Conservation (phyloP, 2,329 filamentous ascomycete genomes). For the Epichloe scottii region DNA sequence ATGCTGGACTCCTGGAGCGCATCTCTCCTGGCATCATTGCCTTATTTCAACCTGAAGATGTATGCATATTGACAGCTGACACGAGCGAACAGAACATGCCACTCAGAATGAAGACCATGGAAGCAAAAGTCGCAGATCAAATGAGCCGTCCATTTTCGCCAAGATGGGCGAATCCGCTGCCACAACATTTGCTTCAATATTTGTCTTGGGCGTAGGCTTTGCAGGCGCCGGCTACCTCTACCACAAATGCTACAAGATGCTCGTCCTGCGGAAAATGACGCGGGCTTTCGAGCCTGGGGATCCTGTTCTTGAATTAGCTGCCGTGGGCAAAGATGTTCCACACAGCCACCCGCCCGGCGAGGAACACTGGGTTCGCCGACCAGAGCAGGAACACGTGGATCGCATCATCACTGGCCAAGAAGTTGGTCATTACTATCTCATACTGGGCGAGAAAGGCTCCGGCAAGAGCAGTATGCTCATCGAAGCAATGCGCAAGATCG, state of each 20-base stretch:
- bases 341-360: slow-evolving; percentile 27
- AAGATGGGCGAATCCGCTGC: slow-evolving; percentile 65
- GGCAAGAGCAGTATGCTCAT: slow-evolving; percentile 95
- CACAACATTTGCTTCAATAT: slow-evolving; percentile 63
- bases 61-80: background rate
- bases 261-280: slow-evolving; percentile 86
- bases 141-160: slow-evolving; percentile 27
- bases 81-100: background rate
- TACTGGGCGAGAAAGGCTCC: slow-evolving; percentile 91
- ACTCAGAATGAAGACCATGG: background rate
- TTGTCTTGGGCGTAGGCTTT: slow-evolving; percentile 55
- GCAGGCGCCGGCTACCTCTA: slow-evolving; percentile 61
- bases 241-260: slow-evolving; percentile 74
- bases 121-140: background rate
- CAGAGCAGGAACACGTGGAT: slow-evolving; percentile 73
- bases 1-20: background rate
- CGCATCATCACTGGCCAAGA: slow-evolving; percentile 64
- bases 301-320: slow-evolving; percentile 72
- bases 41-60: too few species aligned
- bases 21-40: background rate
- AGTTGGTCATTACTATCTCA: slow-evolving; percentile 75
- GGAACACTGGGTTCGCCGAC: slow-evolving; percentile 61
- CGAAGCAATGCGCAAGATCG: slow-evolving; percentile 85
- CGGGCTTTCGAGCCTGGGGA: slow-evolving; percentile 88
- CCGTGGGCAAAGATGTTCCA: slow-evolving; percentile 45